Conservation (phyloP, 108 stramenopile species). For the Pelagomonas calceolata region DNA sequence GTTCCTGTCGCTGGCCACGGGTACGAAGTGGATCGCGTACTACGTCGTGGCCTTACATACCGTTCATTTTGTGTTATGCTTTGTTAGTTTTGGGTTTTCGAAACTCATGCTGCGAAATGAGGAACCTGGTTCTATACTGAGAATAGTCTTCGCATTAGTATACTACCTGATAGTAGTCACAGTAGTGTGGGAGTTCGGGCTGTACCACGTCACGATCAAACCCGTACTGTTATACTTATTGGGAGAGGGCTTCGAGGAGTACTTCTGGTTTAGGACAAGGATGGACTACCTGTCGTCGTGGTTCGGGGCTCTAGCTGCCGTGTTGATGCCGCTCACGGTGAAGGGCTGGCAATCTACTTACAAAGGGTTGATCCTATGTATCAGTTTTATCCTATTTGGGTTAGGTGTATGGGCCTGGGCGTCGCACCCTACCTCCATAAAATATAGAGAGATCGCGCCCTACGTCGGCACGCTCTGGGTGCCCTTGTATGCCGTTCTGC, state of each 20-base stretch:
- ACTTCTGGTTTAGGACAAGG: conserved; percentile 35
- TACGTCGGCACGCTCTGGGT: conserved; percentile 41
- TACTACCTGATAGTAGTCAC: conserved; percentile 15
- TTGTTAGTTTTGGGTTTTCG: conserved; percentile 28
- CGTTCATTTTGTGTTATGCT: conserved; percentile 45
- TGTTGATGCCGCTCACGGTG: conserved; percentile 11
- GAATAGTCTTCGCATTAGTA: neutral
- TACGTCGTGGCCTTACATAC: conserved; percentile 53
- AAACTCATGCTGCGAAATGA: conserved; percentile 46
- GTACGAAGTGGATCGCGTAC: conserved; percentile 46
- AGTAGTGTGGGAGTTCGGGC: conserved; percentile 33
- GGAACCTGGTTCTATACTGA: conserved; percentile 13
- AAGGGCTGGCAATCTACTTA: conserved; percentile 2
- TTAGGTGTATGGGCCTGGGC: conserved; percentile 25
- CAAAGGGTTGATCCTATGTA: conserved; percentile 7
- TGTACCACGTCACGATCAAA: conserved; percentile 25
- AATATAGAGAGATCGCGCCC: conserved; percentile 35
- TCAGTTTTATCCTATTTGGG: conserved; percentile 6
- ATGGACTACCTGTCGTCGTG: conserved; percentile 47
- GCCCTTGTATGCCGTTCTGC: conserved; percentile 39
- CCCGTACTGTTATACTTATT: conserved; percentile 20
- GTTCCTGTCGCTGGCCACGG: conserved; percentile 33
- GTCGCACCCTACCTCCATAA: conserved; percentile 22
- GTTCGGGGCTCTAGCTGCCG: conserved; percentile 46
- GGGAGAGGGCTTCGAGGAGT: conserved; percentile 34